Base-by-base conservation (phyloP, 306 rosid genomes). In the Dryas octopetala region DNA sequence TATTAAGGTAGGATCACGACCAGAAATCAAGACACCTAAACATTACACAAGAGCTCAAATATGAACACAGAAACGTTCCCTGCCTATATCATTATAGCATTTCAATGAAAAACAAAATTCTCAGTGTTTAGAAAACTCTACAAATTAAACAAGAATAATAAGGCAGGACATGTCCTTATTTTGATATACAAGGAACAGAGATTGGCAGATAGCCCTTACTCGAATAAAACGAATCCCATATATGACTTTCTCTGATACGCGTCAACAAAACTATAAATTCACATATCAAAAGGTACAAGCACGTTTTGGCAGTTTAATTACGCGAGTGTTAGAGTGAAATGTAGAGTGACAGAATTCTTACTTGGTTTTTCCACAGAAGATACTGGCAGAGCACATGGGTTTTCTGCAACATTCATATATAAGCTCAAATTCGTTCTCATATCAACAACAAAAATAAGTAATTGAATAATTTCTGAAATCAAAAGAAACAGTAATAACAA, bases 321-420 rank as follows among this genome's bases (percentile, higher is more conserved):
- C 12, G 38, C 50, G 66, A 74, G 74, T 52, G 72, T 66, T 81
- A 38, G 68, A 58, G n/a, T 5, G 32, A 45, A 44, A 16, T 40
- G 38, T 28, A 71, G 62, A 41, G 14, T 5, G 26, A 16, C 6
- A 51, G 19, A 82, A 57, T 52, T 62, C 86, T 80, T 88, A 93
- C 98, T 62, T 77, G 86, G 51, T 68, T 82, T 77, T 51, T 43
- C 81, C 68, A 3, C 45, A 0, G 73, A 60, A 45, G 73, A 28
- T 4, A 65, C 51, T n/a, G 38, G 70, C 75, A 80, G 78, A 77
- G 73, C 83, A 74, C 94, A 89, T 23, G 90, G 88, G 66, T 78
- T 70, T 74, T 93, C 94, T 93, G 94, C 87, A 81, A 57, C 53
- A 76, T 32, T 69, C 59, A 83, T 26, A 53, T 6, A 76, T 13